phyloP scores from a whole-genome alignment of 2,329 filamentous ascomycete genomes.

The Verticillium zaregamsianum region DNA sequence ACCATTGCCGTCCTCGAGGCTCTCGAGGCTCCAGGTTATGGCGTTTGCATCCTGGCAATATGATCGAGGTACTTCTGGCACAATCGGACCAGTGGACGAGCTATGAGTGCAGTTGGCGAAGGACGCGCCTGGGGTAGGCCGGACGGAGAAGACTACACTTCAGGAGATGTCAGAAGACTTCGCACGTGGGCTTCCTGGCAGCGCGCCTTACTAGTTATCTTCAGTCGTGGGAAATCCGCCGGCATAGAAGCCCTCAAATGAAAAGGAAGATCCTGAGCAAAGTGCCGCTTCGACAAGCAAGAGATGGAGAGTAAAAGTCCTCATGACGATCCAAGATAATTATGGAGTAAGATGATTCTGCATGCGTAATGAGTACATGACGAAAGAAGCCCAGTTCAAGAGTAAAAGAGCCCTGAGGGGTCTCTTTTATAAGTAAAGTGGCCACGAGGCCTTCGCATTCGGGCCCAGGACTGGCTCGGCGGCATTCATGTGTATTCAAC shows the following conservation, averaged over 20 bases:
- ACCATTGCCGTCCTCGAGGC: constrained; percentile 2
- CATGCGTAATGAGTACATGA: no score
- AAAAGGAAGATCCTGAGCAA: background rate
- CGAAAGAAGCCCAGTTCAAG: no score
- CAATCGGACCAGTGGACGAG: constrained; percentile 3
- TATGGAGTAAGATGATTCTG: no score
- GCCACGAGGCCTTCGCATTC: no score
- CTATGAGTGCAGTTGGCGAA: constrained; percentile 9
- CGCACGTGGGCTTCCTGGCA: no score
- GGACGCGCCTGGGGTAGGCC: constrained; percentile 4
- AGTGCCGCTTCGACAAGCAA: background rate
- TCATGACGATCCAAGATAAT: no score
- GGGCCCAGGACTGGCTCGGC: no score
- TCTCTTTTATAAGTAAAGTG: no score
- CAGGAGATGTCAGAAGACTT: background rate
- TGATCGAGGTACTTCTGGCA: constrained; percentile 4
- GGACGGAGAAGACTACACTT: constrained; percentile 4
- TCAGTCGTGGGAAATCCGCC: constrained; percentile 1
- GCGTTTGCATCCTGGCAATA: constrained; percentile 4
- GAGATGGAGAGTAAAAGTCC: background rate
- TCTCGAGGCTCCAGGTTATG: constrained; percentile 8
- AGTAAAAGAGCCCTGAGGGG: no score
- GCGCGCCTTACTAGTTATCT: constrained; percentile 6
- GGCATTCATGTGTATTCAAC: no score
- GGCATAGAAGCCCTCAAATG: constrained; percentile 4